A percentile compares a stretch with the other conserved stretches of the same genome.
These are phyloP conservation scores for Nymphaea colorata DNA, from an alignment of 164 flowering plant genomes.

Conservation along the genomic window DNA sequence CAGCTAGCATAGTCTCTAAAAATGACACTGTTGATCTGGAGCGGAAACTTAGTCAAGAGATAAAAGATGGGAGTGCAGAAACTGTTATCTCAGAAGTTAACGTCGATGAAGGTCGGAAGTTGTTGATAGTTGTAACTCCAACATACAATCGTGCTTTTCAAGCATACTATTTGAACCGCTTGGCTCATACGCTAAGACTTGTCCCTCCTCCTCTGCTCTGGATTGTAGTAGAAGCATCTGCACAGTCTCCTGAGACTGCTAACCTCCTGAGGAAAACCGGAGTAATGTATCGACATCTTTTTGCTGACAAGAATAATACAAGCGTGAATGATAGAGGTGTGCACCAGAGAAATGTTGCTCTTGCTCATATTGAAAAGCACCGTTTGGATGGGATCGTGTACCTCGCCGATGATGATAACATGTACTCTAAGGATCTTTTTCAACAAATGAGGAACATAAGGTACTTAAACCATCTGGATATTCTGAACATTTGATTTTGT, in stretches of 20 bases:
- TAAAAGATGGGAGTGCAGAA: constrained; percentile 5
- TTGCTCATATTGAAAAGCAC: constrained; percentile 79
- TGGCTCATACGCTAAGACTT: constrained; percentile 53
- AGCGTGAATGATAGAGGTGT: constrained; percentile 26
- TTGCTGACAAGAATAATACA: constrained; percentile 49
- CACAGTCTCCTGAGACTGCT: constrained; percentile 71
- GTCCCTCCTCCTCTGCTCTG: constrained; percentile 69
- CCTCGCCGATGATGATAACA: constrained; percentile 69
- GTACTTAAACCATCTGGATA: constrained; percentile 17
- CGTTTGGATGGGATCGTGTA: constrained; percentile 78
- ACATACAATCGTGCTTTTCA: constrained; percentile 54
- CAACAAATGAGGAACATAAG: constrained; percentile 64
- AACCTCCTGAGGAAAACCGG: constrained; percentile 60
- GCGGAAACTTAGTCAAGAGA: constrained; percentile 5
- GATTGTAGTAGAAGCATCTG: constrained; percentile 78
- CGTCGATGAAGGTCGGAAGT: constrained; percentile 20
- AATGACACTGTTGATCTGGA: constrained; percentile 4
- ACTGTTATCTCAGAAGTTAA: neutral
- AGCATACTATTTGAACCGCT: constrained; percentile 63
- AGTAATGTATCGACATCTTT: constrained; percentile 82
- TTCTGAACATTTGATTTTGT: no score
- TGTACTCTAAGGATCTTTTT: constrained; percentile 57
- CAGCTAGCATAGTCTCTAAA: constrained; percentile 2
- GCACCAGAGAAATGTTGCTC: constrained; percentile 69
- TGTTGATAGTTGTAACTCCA: constrained; percentile 78